These are phyloP conservation scores for Picochlorum sp. DNA, from an alignment of 139 green algal species.

Conservation along the genomic window DNA sequence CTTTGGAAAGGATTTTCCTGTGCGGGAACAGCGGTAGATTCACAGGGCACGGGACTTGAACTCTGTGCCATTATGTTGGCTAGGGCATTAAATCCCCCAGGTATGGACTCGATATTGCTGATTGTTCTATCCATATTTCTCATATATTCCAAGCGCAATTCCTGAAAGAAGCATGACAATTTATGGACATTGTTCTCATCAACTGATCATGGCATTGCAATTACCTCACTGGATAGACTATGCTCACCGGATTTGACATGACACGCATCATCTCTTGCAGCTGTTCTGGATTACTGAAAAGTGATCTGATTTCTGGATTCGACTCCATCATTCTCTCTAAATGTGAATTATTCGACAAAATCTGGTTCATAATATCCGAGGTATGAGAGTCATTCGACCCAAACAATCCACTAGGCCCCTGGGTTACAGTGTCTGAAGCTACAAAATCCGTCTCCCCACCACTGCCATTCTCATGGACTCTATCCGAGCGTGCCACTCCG, in stretches of 20 bases:
- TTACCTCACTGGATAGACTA: constrained; percentile 14
- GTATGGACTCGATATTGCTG: constrained; percentile 87
- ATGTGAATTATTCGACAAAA: constrained; percentile 73
- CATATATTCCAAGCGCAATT: constrained; percentile 89
- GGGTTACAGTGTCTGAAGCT: not conserved
- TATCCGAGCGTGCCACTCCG: not conserved
- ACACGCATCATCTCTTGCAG: constrained; percentile 70
- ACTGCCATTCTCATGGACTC: not conserved
- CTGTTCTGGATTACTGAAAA: constrained; percentile 80
- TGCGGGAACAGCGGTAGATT: not conserved
- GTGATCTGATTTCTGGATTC: constrained; percentile 79
- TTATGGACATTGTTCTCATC: not conserved
- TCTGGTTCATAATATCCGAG: constrained; percentile 32
- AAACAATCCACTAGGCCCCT: constrained; percentile 60
- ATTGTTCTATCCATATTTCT: constrained; percentile 75
- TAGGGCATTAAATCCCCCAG: constrained; percentile 93
- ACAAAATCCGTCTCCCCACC: not conserved
- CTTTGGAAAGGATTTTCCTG: constrained; percentile 21
- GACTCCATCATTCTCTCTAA: constrained; percentile 42
- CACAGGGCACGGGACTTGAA: constrained; percentile 17
- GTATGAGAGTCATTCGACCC: constrained; percentile 42
- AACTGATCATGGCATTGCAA: not conserved
- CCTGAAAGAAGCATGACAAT: constrained; percentile 15
- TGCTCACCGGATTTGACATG: constrained; percentile 58
- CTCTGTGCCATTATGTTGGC: not conserved